phyloP scores from a whole-genome alignment of 768 basidiomycete species.

The Leccinum uliginosum region DNA sequence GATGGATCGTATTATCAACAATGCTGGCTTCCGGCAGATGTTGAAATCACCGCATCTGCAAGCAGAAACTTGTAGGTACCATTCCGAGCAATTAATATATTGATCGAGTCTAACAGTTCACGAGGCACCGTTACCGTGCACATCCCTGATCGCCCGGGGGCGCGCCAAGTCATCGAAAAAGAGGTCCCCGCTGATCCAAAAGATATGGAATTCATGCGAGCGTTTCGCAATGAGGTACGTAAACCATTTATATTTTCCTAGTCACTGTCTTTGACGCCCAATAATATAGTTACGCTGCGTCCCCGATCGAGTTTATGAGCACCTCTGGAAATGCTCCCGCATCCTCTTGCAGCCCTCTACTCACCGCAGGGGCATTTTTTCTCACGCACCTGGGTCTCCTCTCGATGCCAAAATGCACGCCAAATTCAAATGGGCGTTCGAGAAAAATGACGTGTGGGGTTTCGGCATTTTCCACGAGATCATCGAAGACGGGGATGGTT shows the following conservation, averaged over 20 bases:
- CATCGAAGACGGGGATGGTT: background rate
- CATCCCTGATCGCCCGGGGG: background rate
- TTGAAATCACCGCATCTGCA: background rate
- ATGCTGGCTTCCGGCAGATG: background rate
- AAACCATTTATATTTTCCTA: background rate
- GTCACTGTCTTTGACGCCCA: background rate
- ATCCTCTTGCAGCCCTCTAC: background rate
- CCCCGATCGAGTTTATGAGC: background rate
- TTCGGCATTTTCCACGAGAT: background rate
- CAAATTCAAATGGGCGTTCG: background rate
- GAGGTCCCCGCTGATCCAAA: background rate
- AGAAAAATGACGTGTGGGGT: background rate
- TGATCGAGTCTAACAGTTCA: background rate
- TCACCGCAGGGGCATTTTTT: background rate
- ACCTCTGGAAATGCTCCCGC: background rate
- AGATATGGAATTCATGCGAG: background rate
- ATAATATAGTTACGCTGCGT: background rate
- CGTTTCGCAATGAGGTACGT: background rate
- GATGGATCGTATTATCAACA: background rate
- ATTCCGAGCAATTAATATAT: background rate
- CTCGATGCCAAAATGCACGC: background rate
- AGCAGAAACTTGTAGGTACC: background rate
- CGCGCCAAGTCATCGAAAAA: background rate
- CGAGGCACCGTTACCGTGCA: background rate
- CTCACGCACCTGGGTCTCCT: background rate